Evolutionary conservation across 192 early-diverging fungal genomes (phyloP), one percentile per base, ranked within the genome.

Genomic region (Dimargaris cristalligena): DNA sequence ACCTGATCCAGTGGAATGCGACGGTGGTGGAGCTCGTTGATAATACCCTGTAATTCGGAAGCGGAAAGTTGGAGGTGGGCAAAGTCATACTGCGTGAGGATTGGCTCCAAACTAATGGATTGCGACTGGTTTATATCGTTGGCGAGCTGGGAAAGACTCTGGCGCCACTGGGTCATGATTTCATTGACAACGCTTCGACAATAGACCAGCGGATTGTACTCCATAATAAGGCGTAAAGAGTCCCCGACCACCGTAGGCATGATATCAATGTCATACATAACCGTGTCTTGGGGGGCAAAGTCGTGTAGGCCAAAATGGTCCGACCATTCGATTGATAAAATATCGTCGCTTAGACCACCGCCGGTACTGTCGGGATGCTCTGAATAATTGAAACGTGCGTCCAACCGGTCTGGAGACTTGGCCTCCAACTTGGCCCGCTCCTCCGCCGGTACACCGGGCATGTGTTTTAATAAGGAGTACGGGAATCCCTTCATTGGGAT

Each of bases 361-460:
- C 28, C 20, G 1, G 13, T 4, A 14, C 23, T 20, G 18, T 16
- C 32, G 33, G 38, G 28, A 14, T 34, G 32, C 13, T 34, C 55
- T n/a, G 38, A 57, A 34, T 57, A 57, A 34, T 57, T 57, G 34
- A 57, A 57, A n/a, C n/a, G 55, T 2, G 38, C 55, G 34, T 57
- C 33, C 55, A 57, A 22, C 13, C 33, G 55, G 0, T 16, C 55
- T 9, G 55, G 22, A 1, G 55, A 38, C 33, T 57, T 57, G 33
- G 55, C 30, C 13, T 38, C 34, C 13, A 57, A n/a, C 18, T 38
- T 34, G 22, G 9, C 22, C 4, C 33, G 55, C 33, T 57, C 55
- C 0, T 34, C 35, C 16, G 32, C 13, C 3, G 3, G 2, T 0
- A 31, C 35, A n/a, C 34, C 28, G 33, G 33, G n/a, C 22, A 38